These are phyloP conservation scores for Rhizophlyctis rosea DNA, from an alignment of 192 early-diverging fungal genomes.

Conservation along the genomic window DNA sequence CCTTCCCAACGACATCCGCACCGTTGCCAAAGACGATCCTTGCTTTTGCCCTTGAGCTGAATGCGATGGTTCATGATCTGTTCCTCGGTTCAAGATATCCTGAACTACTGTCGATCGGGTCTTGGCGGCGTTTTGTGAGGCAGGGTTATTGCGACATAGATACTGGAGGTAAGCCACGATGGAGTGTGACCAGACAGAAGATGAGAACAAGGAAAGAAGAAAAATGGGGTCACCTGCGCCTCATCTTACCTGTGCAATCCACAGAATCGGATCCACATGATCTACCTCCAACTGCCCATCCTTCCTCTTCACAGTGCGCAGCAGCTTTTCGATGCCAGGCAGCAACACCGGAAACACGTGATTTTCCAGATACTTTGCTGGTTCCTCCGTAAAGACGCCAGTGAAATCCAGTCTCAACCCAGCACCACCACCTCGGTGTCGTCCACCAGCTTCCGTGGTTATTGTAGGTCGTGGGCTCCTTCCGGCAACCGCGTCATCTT, in stretches of 20 bases:
- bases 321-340: constrained; percentile 31
- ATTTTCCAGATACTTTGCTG: constrained; percentile 26
- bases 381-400: constrained; percentile 8
- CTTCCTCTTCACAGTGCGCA: constrained; percentile 25
- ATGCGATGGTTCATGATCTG: no score
- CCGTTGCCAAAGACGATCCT: no score
- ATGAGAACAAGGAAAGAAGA: background rate
- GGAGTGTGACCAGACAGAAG: background rate
- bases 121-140: background rate
- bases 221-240: no score
- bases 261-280: constrained; percentile 24
- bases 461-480: no score
- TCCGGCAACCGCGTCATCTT: no score
- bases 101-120: background rate
- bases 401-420: no score
- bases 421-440: no score
- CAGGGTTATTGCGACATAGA: background rate
- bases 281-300: constrained; percentile 25
- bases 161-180: background rate
- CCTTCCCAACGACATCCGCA: no score
- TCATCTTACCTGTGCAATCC: constrained; percentile 23
- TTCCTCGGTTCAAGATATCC: background rate
- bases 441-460: no score
- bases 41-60: no score
- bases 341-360: constrained; percentile 26